Base-by-base conservation (phyloP, 176 grass and related monocot species). In the Avena insularis region DNA sequence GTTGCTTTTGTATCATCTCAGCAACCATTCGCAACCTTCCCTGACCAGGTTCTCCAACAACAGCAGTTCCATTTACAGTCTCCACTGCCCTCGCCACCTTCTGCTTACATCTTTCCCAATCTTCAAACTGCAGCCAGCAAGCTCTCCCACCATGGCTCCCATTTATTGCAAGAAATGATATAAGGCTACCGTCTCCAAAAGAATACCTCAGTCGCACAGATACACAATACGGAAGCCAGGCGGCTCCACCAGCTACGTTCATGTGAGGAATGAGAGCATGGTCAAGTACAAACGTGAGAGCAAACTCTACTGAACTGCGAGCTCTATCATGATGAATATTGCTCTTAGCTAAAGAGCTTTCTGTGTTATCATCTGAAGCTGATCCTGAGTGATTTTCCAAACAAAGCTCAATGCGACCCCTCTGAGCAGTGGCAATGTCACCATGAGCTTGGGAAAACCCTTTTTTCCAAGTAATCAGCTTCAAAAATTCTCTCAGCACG, bases 391-490 rank as follows among this genome's bases (percentile, higher is more conserved):
- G 97, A 88, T 99, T 99, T 84, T 99, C 97, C 77, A 99, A 90
- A 85, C 97, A 99, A 68, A 99, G 90, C 86, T 99, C 97, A 15
- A 99, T 94, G 12, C 97, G 94, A 61, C 89, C 89, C 84, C 97
- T 91, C 89, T 99, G 97, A 36, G 94, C 91, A 80, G 85, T 97
- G 71, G 90, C 89, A 80, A 93, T 94, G 81, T 99, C 97, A 65
- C 92, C 91, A 61, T 94, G 89, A 57, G 87, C 82, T 29, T 94
- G 97, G 79, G 94, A 89, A 58, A 99, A 91, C 70, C 94, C 90
- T 79, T 99, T 99, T 83, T 99, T 97, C 97, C 97, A 99, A 69
- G 92, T 88, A 75, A 99, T 94, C 71, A 99, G 83, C 85, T 93
- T 99, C 79, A 97, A 88, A 76, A 99, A 97, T 81, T 99, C 97